Evolutionary conservation across 768 basidiomycete genomes (phyloP).

Genomic region (Rickenella mellea): DNA sequence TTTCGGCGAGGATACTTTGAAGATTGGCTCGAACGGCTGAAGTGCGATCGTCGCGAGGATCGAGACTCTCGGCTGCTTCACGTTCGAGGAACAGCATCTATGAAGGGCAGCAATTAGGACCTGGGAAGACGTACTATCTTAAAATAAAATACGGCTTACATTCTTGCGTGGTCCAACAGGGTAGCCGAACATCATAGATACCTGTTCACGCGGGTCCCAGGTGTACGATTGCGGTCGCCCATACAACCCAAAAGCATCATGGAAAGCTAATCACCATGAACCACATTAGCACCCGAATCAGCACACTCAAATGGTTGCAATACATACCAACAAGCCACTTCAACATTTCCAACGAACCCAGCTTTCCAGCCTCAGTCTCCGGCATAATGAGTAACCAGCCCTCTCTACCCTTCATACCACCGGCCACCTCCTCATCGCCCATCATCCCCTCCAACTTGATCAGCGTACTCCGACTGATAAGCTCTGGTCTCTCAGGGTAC

Average conservation of each 20-base stretch:
- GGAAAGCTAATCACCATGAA: constrained; percentile 43
- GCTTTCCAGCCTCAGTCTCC: constrained; percentile 55
- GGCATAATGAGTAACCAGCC: constrained; percentile 92
- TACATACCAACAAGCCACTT: constrained; percentile 80
- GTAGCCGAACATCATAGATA: constrained; percentile 89
- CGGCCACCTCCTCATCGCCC: constrained; percentile 67
- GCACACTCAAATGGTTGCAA: not conserved
- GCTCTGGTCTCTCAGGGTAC: constrained; percentile 89
- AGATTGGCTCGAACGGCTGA: constrained; percentile 57
- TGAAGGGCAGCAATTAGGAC: constrained; percentile 10
- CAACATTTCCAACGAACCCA: constrained; percentile 74
- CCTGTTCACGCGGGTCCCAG: constrained; percentile 81
- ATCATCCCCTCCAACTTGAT: constrained; percentile 87
- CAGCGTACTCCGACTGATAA: constrained; percentile 81
- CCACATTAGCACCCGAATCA: not conserved
- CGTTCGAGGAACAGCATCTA: constrained; percentile 85
- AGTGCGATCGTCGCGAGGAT: constrained; percentile 71
- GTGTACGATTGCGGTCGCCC: constrained; percentile 80
- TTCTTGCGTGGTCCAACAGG: constrained; percentile 79
- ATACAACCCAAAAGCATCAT: constrained; percentile 82
- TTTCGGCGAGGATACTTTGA: constrained; percentile 49
- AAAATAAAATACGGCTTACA: constrained; percentile 35
- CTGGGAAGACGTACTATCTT: not conserved
- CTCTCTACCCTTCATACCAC: constrained; percentile 58
- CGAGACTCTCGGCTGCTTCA: constrained; percentile 67